A percentile compares a stretch with the other conserved stretches of the same genome.
Evolutionary conservation across 257 asterid genomes (phyloP).

Genomic region (Primulina eburnea): DNA sequence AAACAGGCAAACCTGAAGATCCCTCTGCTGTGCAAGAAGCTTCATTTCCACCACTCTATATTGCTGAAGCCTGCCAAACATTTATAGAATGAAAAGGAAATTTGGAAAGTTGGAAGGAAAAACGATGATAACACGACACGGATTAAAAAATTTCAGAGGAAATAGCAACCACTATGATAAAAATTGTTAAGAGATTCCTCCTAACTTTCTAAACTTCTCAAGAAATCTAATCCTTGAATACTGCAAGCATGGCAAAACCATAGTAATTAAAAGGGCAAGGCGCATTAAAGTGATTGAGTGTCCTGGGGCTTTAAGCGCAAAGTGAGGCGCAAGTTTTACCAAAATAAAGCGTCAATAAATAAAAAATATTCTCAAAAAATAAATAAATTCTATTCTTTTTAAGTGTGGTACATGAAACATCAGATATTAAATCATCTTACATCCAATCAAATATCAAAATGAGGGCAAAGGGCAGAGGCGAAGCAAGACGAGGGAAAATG

Average conservation of each 20-base stretch:
- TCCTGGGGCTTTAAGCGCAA: not conserved
- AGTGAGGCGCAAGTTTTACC: not conserved
- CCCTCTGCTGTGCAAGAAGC: slow-evolving; percentile 60
- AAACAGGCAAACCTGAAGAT: slow-evolving; percentile 50
- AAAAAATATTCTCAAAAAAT: too few species aligned
- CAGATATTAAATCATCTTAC: too few species aligned
- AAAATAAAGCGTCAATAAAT: not conserved
- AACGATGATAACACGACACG: not conserved
- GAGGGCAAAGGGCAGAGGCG: too few species aligned
- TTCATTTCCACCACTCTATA: slow-evolving; percentile 61
- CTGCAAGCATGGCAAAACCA: not conserved
- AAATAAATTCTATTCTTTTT: too few species aligned
- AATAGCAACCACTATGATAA: not conserved
- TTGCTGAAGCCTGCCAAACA: slow-evolving; percentile 48
- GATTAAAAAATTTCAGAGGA: not conserved
- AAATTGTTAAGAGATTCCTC: not conserved
- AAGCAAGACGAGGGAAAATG: too few species aligned
- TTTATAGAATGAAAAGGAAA: not conserved
- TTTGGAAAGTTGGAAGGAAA: not conserved
- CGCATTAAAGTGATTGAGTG: too few species aligned
- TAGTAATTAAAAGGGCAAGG: not conserved
- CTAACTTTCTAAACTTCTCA: not conserved
- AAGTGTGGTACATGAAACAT: too few species aligned
- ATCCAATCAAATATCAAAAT: too few species aligned
- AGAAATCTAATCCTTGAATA: not conserved